Conservation (phyloP, 1,284 basidiomycete species). For the Ganoderma sp. region DNA sequence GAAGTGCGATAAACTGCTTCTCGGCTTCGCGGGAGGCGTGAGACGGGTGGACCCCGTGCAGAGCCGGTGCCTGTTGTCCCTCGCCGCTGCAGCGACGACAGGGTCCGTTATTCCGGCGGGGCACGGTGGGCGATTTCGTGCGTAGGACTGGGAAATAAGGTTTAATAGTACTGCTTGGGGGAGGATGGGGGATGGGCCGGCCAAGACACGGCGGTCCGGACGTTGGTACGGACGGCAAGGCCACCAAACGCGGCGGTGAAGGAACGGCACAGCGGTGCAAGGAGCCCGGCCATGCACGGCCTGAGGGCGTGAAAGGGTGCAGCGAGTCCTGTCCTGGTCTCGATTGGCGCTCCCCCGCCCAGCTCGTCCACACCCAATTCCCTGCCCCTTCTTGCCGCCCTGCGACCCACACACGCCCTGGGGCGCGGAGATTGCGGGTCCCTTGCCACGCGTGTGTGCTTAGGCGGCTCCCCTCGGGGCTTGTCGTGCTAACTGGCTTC, state of each 20-base stretch:
- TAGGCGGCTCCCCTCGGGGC: background rate
- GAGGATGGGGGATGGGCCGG: background rate
- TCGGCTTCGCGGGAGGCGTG: background rate
- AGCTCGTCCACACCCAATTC: background rate
- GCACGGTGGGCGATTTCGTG: background rate
- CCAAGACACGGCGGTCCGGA: background rate
- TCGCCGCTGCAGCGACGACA: background rate
- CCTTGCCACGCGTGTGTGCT: background rate
- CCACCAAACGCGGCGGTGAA: background rate
- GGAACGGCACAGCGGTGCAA: background rate
- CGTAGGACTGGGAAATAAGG: background rate
- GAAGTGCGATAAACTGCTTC: background rate
- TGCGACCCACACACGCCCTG: background rate
- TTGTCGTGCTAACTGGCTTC: background rate
- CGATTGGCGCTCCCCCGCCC: background rate
- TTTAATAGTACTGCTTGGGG: background rate
- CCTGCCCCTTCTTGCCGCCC: background rate
- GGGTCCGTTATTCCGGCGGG: background rate
- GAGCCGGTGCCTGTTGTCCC: background rate
- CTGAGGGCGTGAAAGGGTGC: background rate
- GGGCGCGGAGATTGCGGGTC: constrained; percentile 3
- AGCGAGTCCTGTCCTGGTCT: background rate
- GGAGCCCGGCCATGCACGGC: background rate
- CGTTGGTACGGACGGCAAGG: background rate
- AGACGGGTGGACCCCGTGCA: background rate